Evolutionary conservation across 345 rosid species (phyloP), one percentile per base, ranked within the genome.

Genomic region (Cochlearia excelsa): DNA sequence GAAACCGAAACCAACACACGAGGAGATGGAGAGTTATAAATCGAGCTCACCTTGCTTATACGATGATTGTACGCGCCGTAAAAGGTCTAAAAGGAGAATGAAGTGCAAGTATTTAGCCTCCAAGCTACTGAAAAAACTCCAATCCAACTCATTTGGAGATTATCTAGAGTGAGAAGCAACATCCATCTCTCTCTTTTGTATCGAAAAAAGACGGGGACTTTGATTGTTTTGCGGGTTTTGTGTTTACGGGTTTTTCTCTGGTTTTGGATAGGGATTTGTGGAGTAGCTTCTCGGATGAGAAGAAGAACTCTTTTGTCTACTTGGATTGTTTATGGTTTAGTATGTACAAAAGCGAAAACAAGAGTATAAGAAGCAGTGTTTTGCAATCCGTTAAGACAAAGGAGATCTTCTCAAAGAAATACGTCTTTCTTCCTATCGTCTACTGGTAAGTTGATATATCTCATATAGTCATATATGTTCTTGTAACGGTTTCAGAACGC

Each of bases 381-480:
- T 68, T 87, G 45, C 39, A 69, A 27, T 84, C 83, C 78, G 75
- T 87, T 46, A 79, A 78, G 78, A 51, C 41, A 50, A 77, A 75
- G 69, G 62, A 79, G 37, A 82, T 87, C 35, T 86, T 86, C 69
- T 69, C 68, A 0, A 84, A 79, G 74, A 73, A 77, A 73, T 86
- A 79, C 52, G 95, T 87, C 37, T 58, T 87, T 62, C 80, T 87
- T 76, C 95, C 91, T 4, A 75, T 87, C 10, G 88, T 84, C 59
- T 68, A 60, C 69, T 82, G 95, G 95, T 84, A 11, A 56, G 78
- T 45, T 43, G 0, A 0, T 53, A 6, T 40, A 31, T 31, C 35
- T 9, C 8, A n/a, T n/a, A n/a, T n/a, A n/a, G n/a, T n/a, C 29
- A 2, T 64, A 27, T 42, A 9, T 46, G 67, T 39, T 54, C 31